A percentile compares a stretch with the other conserved stretches of the same genome.
These are phyloP conservation scores for Sporisorium reilianum DNA, from an alignment of 1,284 basidiomycete species.

Conservation along the genomic window DNA sequence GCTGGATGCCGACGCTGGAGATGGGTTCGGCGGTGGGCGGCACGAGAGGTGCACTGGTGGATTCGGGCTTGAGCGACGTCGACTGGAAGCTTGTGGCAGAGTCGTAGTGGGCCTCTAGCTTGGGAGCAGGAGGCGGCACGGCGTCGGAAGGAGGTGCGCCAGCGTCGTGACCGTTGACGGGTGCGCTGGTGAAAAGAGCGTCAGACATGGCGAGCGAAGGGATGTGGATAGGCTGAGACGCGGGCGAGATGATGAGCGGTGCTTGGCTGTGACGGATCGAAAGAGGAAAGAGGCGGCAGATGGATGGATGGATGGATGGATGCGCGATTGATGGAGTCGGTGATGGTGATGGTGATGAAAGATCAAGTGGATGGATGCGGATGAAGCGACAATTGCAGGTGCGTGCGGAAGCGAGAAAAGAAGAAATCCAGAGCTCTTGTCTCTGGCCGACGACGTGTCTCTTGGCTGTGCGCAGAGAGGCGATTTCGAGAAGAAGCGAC, in stretches of 20 bases:
- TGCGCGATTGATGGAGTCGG: background rate
- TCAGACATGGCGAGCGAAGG: constrained; percentile 27
- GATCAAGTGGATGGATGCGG: constrained; percentile 18
- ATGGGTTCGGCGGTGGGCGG: constrained; percentile 44
- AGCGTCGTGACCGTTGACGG: constrained; percentile 26
- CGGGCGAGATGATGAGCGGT: background rate
- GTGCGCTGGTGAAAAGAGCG: constrained; percentile 6
- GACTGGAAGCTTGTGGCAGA: constrained; percentile 7
- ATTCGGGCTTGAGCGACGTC: constrained; percentile 15
- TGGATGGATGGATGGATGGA: constrained; percentile 10
- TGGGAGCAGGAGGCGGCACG: background rate
- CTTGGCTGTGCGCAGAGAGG: too few relatives aligned
- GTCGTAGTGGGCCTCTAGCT: constrained; percentile 15
- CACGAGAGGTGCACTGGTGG: constrained; percentile 24
- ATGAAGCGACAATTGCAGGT: background rate
- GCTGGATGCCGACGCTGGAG: constrained; percentile 34
- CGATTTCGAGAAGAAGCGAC: background rate
- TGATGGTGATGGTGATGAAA: background rate
- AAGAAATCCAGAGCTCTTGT: background rate
- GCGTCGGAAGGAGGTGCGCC: background rate
- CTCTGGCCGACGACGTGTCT: constrained; percentile 24
- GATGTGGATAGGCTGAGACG: background rate
- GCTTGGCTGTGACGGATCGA: background rate
- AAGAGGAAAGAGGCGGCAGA: constrained; percentile 4
- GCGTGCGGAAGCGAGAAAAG: constrained; percentile 7